Base-by-base conservation (phyloP, 768 basidiomycete genomes). In the Lactifluus volemus region DNA sequence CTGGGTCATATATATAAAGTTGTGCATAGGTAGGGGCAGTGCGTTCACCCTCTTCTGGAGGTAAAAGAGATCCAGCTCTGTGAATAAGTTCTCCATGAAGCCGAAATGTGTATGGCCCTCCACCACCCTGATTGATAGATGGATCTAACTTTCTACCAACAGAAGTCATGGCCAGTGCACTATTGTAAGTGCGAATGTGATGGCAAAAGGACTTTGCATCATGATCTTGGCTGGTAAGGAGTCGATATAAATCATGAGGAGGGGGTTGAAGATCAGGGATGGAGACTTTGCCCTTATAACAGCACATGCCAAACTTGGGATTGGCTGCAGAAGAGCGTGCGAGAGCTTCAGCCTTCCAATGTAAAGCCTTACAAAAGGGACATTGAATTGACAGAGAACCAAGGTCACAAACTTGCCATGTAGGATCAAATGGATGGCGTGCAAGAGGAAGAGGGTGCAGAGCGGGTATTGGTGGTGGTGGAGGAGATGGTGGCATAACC, bases 81-180 rank as follows among this genome's bases (percentile, higher is more conserved):
- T 58, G 57, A 10, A 34, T 58, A 3, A 58, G 57, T 14, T 50
- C 41, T 3, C 57, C 41, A 34, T 58, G 57, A 3, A 51, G 29
- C 41, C 30, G 50, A 9, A 51, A 55, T 0, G 21, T 17, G n/a
- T 38, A 48, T 10, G 55, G 55, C 1, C 45, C 55, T 15, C 14
- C 7, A 15, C 55, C 55, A 1, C 55, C 45, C 5, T 29, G 9
- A 2, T 25, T 41, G 21, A 53, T 6, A 9, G 45, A 47, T 82
- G 84, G 65, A 70, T 84, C 45, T 80, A 80, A 60, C 78, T 77
- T 58, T 84, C 84, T 64, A 75, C 81, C 2, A 70, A 78, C 3
- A 64, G 73, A 49, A 65, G 71, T 19, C 69, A 60, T 9, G 68
- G 67, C 0, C 53, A 65, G 3, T 84, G 84, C 67, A 69, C 67